Evolutionary conservation across 2,329 filamentous ascomycete genomes (phyloP).

Genomic region (Paracorniculantispora psalliotae): DNA sequence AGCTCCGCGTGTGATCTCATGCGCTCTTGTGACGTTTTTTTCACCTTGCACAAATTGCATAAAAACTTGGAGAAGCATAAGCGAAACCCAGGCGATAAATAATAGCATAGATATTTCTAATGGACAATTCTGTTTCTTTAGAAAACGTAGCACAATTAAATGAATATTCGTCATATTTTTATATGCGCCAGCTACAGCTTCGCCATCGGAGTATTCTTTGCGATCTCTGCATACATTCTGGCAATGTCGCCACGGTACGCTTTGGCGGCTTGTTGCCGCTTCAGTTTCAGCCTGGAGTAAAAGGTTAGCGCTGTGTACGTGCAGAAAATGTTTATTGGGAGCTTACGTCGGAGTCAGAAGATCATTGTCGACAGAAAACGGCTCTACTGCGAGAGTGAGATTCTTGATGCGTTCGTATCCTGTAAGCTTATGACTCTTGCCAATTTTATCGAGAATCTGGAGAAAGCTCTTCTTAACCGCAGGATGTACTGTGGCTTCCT

Average conservation of each 20-base stretch:
- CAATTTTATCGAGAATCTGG: slow-evolving; percentile 73
- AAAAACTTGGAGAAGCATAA: too few relatives aligned
- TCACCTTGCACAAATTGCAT: too few relatives aligned
- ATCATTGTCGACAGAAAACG: slow-evolving; percentile 91
- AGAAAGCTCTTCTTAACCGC: slow-evolving; percentile 71
- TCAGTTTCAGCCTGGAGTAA: slow-evolving; percentile 49
- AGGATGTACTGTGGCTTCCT: slow-evolving; percentile 60
- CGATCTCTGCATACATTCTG: slow-evolving; percentile 52
- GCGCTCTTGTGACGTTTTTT: too few relatives aligned
- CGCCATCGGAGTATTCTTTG: slow-evolving; percentile 34
- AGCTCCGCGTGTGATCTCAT: too few relatives aligned
- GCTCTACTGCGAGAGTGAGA: slow-evolving; percentile 72
- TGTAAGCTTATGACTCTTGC: slow-evolving; percentile 82
- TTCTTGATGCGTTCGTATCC: slow-evolving; percentile 80
- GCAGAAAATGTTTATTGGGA: background rate
- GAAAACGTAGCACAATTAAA: too few relatives aligned
- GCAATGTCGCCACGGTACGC: slow-evolving; percentile 50
- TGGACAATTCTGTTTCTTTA: too few relatives aligned
- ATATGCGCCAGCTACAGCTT: slow-evolving; percentile 40
- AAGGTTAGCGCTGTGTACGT: slow-evolving; percentile 13
- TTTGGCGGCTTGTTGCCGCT: slow-evolving; percentile 52
- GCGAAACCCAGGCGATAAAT: too few relatives aligned
- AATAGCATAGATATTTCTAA: too few relatives aligned
- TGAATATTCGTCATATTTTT: too few relatives aligned
- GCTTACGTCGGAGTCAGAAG: slow-evolving; percentile 83